Conservation (phyloP, 805 yeast species). For the Ogataea polymorpha region DNA sequence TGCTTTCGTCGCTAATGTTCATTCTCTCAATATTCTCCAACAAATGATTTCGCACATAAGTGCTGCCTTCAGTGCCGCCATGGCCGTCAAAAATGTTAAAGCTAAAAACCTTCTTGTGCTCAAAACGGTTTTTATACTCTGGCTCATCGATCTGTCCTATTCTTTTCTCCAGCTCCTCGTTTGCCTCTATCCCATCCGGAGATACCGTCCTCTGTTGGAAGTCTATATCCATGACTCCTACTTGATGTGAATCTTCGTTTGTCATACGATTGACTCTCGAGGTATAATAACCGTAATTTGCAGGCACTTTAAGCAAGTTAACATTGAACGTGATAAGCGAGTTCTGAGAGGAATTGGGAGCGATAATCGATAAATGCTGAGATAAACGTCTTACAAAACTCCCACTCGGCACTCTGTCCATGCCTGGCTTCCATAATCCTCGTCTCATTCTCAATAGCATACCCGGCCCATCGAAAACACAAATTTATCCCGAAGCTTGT, state of each 20-base stretch:
- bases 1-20: constrained; percentile 32
- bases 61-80: constrained; percentile 79
- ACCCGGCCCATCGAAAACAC: not conserved
- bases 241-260: constrained; percentile 81
- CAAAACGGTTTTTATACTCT: constrained; percentile 10
- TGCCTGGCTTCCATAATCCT: too few species aligned
- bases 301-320: constrained; percentile 61
- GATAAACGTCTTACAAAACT: constrained; percentile 12
- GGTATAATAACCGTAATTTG: constrained; percentile 74
- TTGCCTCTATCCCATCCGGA: not conserved
- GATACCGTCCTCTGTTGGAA: constrained; percentile 11
- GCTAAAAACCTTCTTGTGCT: constrained; percentile 47
- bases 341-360: constrained; percentile 18
- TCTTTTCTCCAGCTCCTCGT: constrained; percentile 15
- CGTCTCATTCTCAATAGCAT: not conserved
- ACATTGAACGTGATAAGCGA: constrained; percentile 41
- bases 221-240: constrained; percentile 39
- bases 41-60: constrained; percentile 53
- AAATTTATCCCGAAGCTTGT: constrained; percentile 1
- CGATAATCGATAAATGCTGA: constrained; percentile 28
- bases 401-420: not conserved
- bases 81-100: constrained; percentile 91
- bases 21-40: constrained; percentile 49
- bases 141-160: constrained; percentile 18
- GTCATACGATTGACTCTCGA: constrained; percentile 70